phyloP scores from a whole-genome alignment of 179 eudicot genomes.

The Silene noctiflora region DNA sequence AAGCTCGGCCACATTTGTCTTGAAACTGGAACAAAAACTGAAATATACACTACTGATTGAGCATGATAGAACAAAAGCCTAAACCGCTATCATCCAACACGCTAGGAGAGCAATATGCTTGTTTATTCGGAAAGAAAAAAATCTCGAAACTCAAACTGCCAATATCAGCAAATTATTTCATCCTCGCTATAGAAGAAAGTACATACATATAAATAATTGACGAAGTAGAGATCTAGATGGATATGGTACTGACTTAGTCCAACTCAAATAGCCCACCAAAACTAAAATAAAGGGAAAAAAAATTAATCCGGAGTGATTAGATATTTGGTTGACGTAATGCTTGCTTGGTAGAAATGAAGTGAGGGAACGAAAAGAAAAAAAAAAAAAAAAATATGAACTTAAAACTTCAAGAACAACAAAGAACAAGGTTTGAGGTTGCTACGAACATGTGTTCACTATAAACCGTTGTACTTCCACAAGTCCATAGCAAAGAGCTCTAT shows the following conservation, averaged over 20 bases:
- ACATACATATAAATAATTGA: no score
- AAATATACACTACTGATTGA: no score
- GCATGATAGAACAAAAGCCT: no score
- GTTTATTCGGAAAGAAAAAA: no score
- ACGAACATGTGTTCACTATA: neutral
- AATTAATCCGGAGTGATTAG: neutral
- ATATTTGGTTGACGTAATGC: neutral
- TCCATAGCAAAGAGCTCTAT: neutral
- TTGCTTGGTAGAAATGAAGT: neutral
- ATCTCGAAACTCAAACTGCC: no score
- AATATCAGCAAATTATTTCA: no score
- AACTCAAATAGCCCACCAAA: neutral
- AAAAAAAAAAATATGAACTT: neutral
- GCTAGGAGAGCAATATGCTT: neutral
- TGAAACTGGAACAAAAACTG: neutral
- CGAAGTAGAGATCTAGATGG: no score
- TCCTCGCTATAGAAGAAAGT: no score
- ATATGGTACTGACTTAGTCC: no score
- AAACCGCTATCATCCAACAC: no score
- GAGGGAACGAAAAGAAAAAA: neutral
- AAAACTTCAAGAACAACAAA: neutral
- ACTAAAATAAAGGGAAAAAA: no score
- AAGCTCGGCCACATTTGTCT: neutral
- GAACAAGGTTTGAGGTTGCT: constrained; percentile 3
- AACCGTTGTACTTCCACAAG: neutral